A percentile compares a stretch with the other conserved stretches of the same genome.
Conservation (phyloP, 2,329 filamentous ascomycete genomes). For the Ophiosphaerella narmari region DNA sequence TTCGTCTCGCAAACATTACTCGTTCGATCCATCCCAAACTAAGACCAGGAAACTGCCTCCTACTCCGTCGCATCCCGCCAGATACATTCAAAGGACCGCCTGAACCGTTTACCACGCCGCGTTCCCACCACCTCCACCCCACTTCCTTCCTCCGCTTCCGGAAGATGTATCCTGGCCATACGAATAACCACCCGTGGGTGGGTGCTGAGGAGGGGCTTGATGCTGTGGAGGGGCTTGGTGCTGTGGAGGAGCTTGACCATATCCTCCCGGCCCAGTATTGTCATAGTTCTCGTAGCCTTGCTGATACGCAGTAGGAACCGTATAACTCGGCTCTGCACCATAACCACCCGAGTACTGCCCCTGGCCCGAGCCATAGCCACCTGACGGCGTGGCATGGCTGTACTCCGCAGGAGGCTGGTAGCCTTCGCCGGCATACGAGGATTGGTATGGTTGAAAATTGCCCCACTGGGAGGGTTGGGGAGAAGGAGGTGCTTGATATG, state of each 20-base stretch:
- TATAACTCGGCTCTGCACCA: conserved; percentile 39
- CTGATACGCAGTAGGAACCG: conserved; percentile 43
- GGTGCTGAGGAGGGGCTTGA: conserved; percentile 8
- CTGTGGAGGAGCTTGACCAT: conserved; percentile 17
- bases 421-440: conserved; percentile 34
- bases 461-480: conserved; percentile 36
- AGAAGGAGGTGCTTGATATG: conserved; percentile 29
- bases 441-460: conserved; percentile 44
- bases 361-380: conserved; percentile 33
- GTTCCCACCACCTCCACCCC: conserved; percentile 38
- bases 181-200: conserved; percentile 23
- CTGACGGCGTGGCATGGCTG: conserved; percentile 28
- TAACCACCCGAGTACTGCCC: conserved; percentile 40
- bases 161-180: conserved; percentile 23
- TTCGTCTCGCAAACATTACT: background rate
- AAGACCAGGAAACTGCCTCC: background rate
- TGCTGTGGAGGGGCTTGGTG: conserved; percentile 5
- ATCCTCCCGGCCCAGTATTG: conserved; percentile 12
- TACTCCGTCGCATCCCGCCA: background rate
- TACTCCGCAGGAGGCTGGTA: conserved; percentile 35
- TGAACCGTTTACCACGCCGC: conserved; percentile 24
- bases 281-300: conserved; percentile 43
- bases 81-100: background rate
- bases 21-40: background rate
- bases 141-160: conserved; percentile 31